Evolutionary conservation across 495 filamentous ascomycete species (phyloP).

Genomic region (Neurospora sp.): DNA sequence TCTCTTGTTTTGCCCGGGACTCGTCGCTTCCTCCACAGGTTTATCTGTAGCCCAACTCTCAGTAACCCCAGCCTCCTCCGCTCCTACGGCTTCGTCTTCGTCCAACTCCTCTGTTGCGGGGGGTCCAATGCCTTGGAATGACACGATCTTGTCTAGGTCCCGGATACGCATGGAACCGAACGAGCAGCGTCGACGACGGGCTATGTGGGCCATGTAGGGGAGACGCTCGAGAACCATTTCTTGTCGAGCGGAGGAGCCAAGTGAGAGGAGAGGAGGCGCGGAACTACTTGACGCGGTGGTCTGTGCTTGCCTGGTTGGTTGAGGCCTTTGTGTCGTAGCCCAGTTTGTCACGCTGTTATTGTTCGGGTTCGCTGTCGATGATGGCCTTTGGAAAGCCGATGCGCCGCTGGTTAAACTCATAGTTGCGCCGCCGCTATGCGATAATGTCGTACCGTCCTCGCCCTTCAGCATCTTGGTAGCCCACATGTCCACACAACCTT

Average conservation of each 20-base stretch:
- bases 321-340: constrained; percentile 18
- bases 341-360: constrained; percentile 16
- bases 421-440: constrained; percentile 3
- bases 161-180: constrained; percentile 20
- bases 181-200: constrained; percentile 25
- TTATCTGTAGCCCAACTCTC: constrained; percentile 52
- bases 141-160: constrained; percentile 60
- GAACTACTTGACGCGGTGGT: constrained; percentile 6
- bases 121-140: constrained; percentile 45
- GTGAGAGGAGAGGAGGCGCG: constrained; percentile 31
- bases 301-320: neutral
- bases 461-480: constrained; percentile 44
- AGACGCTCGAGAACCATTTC: constrained; percentile 76
- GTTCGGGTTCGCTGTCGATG: constrained; percentile 11
- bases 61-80: constrained; percentile 27
- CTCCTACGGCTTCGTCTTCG: constrained; percentile 30
- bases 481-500: constrained; percentile 59
- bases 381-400: constrained; percentile 30
- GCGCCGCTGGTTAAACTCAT: constrained; percentile 26
- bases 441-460: constrained; percentile 21
- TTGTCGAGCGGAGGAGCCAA: constrained; percentile 51
- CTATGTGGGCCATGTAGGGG: constrained; percentile 70
- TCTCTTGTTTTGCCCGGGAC: constrained; percentile 27
- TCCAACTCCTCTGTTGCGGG: constrained; percentile 15
- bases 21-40: constrained; percentile 32